phyloP scores from a whole-genome alignment of 2,329 filamentous ascomycete species.

The Claviceps capensis region DNA sequence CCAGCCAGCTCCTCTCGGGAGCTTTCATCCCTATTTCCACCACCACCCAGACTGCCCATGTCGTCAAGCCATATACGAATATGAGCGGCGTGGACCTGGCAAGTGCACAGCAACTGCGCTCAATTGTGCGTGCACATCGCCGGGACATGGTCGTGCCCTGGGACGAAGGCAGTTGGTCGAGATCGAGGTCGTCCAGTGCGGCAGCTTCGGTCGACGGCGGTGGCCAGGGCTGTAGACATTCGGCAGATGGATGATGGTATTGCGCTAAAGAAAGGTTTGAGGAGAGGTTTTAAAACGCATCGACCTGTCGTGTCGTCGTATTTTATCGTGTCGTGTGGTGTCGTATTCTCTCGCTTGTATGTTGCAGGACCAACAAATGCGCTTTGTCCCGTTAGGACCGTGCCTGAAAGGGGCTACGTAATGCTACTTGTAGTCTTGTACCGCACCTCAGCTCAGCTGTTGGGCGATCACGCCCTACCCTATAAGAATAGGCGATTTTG shows the following conservation, averaged over 20 bases:
- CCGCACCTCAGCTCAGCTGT: too few relatives aligned
- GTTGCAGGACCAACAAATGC: too few relatives aligned
- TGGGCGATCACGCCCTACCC: too few relatives aligned
- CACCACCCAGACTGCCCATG: constrained; percentile 86
- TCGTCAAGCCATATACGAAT: constrained; percentile 83
- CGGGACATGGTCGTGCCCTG: constrained; percentile 31
- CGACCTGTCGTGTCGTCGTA: background rate
- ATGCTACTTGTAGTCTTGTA: too few relatives aligned
- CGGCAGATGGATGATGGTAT: background rate
- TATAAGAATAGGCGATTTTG: too few relatives aligned
- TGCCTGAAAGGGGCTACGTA: too few relatives aligned
- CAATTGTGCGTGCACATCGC: constrained; percentile 54
- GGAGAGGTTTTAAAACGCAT: background rate
- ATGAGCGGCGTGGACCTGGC: constrained; percentile 73
- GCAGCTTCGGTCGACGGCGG: constrained; percentile 1
- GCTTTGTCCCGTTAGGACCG: too few relatives aligned
- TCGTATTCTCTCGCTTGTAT: background rate
- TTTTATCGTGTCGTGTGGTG: background rate
- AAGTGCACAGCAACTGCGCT: constrained; percentile 71
- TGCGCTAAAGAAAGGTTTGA: background rate
- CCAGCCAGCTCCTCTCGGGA: constrained; percentile 40
- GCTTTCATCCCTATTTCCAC: constrained; percentile 53
- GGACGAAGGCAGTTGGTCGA: constrained; percentile 6
- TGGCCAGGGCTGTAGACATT: background rate
- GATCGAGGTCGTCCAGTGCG: constrained; percentile 8